Conservation (phyloP, 148 eudicot genomes). For the Rhododendron vialii region DNA sequence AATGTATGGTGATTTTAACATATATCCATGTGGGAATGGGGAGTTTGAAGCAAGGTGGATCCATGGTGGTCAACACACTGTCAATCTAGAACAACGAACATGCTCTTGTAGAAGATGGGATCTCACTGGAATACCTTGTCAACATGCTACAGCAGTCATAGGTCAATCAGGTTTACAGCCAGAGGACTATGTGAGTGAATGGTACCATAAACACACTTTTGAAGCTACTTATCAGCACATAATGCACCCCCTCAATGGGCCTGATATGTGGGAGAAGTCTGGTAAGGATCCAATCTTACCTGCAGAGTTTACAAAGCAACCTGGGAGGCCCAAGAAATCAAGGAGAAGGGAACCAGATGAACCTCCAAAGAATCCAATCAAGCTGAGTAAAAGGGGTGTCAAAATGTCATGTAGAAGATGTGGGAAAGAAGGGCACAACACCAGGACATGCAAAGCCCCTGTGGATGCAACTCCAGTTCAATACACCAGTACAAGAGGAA, state of each 20-base stretch:
- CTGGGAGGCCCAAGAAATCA: neutral
- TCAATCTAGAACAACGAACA: neutral
- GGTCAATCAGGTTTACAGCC: too few relatives aligned
- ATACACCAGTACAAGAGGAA: too few relatives aligned
- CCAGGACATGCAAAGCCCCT: neutral
- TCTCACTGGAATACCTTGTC: too few relatives aligned
- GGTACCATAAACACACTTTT: too few relatives aligned
- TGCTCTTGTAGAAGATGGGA: neutral
- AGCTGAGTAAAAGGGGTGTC: neutral
- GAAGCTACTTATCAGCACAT: too few relatives aligned
- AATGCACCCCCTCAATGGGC: neutral
- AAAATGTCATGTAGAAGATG: neutral
- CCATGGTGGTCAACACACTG: neutral
- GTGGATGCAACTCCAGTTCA: too few relatives aligned
- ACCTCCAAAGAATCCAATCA: neutral
- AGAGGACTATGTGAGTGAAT: too few relatives aligned
- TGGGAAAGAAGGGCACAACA: neutral
- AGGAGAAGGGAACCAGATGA: neutral
- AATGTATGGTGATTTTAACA: neutral
- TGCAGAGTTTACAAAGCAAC: neutral
- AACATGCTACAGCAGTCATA: too few relatives aligned
- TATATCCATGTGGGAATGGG: neutral
- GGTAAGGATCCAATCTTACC: neutral
- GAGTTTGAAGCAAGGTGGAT: neutral
- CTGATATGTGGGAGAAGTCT: neutral